These are phyloP conservation scores for Papiliotrema flavescens DNA, from an alignment of 1,284 basidiomycete species.

Conservation along the genomic window DNA sequence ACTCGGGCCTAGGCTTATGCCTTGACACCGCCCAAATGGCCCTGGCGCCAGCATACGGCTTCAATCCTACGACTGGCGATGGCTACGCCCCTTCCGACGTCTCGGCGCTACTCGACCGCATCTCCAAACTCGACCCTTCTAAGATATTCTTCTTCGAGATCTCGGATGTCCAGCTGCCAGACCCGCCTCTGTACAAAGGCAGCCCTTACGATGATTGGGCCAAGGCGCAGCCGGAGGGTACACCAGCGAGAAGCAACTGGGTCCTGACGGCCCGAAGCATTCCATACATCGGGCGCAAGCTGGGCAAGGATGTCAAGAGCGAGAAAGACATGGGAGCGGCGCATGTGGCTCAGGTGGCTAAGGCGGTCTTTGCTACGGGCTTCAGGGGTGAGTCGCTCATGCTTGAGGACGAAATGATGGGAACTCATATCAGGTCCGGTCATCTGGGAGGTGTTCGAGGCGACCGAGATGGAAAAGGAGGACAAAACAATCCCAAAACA, in stretches of 20 bases:
- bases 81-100: neutral
- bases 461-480: slow-evolving; percentile 1
- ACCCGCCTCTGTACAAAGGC: neutral
- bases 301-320: slow-evolving; percentile 3
- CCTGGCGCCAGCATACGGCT: slow-evolving; percentile 16
- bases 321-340: slow-evolving; percentile 6
- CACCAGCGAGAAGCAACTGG: slow-evolving; percentile 3
- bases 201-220: neutral
- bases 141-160: neutral
- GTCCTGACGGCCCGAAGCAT: slow-evolving; percentile 7
- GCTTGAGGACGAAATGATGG: neutral
- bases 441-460: slow-evolving; percentile 6
- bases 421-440: slow-evolving; percentile 3
- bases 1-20: slow-evolving; percentile 19
- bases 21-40: slow-evolving; percentile 16
- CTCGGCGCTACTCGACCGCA: neutral
- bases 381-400: slow-evolving; percentile 11
- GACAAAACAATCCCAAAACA: neutral
- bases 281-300: slow-evolving; percentile 10
- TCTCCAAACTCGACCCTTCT: neutral
- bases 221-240: neutral
- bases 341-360: slow-evolving; percentile 7
- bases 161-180: neutral
- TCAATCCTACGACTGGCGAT: slow-evolving; percentile 7
- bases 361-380: slow-evolving; percentile 11